Evolutionary conservation across 495 filamentous ascomycete genomes (phyloP).

Genomic region (Tuber melanosporum): DNA sequence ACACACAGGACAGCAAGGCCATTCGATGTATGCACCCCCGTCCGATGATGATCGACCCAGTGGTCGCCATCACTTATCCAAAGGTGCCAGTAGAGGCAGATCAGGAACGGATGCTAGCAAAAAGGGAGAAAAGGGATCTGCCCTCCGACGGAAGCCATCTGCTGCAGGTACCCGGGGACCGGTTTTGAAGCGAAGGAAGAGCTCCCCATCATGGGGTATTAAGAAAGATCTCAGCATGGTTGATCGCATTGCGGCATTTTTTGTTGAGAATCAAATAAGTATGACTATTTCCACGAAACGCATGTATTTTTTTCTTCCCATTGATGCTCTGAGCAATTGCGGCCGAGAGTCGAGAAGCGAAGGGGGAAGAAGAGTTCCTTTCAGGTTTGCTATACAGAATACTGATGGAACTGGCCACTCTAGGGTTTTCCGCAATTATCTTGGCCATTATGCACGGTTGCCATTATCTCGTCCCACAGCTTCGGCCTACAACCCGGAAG

Average conservation of each 20-base stretch:
- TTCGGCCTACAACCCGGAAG: conserved; percentile 68
- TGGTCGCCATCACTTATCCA: conserved; percentile 30
- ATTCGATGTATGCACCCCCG: conserved; percentile 30
- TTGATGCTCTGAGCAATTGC: conserved; percentile 14
- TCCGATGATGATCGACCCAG: conserved; percentile 36
- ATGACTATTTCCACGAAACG: conserved; percentile 29
- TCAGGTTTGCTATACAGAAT: not conserved
- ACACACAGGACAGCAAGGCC: not conserved
- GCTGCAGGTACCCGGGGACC: conserved; percentile 47
- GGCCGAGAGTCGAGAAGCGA: conserved; percentile 22
- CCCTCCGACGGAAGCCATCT: conserved; percentile 37
- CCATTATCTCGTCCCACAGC: conserved; percentile 71
- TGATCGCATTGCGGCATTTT: conserved; percentile 42
- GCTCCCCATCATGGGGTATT: conserved; percentile 28
- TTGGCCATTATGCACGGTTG: conserved; percentile 68
- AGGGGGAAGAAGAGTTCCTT: conserved; percentile 12
- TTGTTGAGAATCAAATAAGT: conserved; percentile 54
- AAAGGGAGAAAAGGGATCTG: conserved; percentile 34
- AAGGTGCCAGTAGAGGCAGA: conserved; percentile 23
- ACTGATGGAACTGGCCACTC: conserved; percentile 19
- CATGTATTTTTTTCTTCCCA: not conserved
- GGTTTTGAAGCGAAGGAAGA: conserved; percentile 47
- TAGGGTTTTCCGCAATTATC: conserved; percentile 72
- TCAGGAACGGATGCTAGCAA: conserved; percentile 21
- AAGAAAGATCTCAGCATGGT: conserved; percentile 44